Percentiles rank a stretch among this genome's conserved stretches.
Evolutionary conservation across 176 grass and related monocot genomes (phyloP).

Genomic region (Thinopyrum elongatum): DNA sequence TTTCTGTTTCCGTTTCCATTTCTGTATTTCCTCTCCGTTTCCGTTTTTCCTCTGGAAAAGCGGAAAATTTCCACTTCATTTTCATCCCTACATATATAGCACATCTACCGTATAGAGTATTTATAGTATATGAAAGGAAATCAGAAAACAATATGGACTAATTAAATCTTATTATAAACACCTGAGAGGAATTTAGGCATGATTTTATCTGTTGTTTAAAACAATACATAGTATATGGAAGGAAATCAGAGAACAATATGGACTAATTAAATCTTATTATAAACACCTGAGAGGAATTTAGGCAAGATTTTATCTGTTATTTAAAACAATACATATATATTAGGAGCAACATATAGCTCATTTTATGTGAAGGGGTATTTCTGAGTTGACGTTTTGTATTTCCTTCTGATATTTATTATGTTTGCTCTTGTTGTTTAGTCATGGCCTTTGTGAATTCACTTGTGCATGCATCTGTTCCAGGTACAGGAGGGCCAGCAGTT

Average conservation of each 20-base stretch:
- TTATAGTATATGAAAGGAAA: neutral
- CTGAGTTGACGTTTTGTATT: neutral
- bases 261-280: neutral
- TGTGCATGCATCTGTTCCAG: constrained; percentile 53
- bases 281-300: neutral
- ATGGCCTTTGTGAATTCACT: constrained; percentile 32
- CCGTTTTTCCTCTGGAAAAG: too few species aligned
- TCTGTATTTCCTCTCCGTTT: too few species aligned
- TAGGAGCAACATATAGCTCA: neutral
- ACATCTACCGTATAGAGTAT: neutral
- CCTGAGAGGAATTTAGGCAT: neutral
- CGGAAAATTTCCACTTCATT: too few species aligned
- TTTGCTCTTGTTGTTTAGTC: constrained; percentile 23
- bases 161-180: neutral
- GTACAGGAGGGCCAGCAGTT: constrained; percentile 47
- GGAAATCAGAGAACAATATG: neutral
- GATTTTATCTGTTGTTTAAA: constrained; percentile 7
- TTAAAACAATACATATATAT: constrained; percentile 6
- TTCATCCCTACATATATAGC: neutral
- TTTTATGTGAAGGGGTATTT: constrained; percentile 13
- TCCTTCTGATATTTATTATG: constrained; percentile 11
- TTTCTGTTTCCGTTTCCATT: too few species aligned
- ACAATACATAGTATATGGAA: neutral
- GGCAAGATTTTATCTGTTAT: neutral
- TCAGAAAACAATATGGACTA: neutral